Evolutionary conservation across 768 basidiomycete species (phyloP).

Genomic region (Serendipita sp.): DNA sequence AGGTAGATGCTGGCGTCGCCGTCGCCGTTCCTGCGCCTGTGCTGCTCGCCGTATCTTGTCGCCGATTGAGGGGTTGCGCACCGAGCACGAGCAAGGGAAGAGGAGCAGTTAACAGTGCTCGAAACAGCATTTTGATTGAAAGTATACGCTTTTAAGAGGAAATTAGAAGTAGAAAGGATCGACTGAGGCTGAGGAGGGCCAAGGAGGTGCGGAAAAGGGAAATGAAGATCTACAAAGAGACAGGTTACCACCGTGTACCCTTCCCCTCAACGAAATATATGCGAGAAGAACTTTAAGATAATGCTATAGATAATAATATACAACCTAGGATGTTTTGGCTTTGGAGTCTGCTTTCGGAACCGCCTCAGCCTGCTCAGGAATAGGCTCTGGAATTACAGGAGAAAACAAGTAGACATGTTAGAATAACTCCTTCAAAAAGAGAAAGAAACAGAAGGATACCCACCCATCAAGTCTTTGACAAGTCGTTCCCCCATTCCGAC

Average conservation of each 20-base stretch:
- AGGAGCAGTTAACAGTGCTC: not conserved
- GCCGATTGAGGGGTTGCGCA: not conserved
- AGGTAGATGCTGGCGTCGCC: not conserved
- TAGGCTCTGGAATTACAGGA: not conserved
- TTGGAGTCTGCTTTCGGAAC: not conserved
- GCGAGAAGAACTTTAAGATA: not conserved
- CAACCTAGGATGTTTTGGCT: not conserved
- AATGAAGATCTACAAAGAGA: not conserved
- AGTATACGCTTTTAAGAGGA: too few species aligned
- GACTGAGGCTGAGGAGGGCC: not conserved
- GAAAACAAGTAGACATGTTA: not conserved
- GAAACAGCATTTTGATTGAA: not conserved
- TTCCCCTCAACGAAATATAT: not conserved
- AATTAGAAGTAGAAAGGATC: not conserved
- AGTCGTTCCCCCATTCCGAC: constrained; percentile 58
- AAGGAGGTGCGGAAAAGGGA: not conserved
- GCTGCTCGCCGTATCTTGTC: not conserved
- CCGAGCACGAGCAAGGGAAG: not conserved
- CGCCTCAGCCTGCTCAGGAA: not conserved
- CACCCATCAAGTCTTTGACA: constrained; percentile 38
- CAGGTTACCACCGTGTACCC: not conserved
- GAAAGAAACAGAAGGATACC: not conserved
- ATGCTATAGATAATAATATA: not conserved
- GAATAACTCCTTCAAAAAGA: not conserved
- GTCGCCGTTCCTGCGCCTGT: not conserved